Evolutionary conservation across 768 basidiomycete genomes (phyloP), one percentile per base, ranked within the genome.

Genomic region (Rhodotorula toruloides): DNA sequence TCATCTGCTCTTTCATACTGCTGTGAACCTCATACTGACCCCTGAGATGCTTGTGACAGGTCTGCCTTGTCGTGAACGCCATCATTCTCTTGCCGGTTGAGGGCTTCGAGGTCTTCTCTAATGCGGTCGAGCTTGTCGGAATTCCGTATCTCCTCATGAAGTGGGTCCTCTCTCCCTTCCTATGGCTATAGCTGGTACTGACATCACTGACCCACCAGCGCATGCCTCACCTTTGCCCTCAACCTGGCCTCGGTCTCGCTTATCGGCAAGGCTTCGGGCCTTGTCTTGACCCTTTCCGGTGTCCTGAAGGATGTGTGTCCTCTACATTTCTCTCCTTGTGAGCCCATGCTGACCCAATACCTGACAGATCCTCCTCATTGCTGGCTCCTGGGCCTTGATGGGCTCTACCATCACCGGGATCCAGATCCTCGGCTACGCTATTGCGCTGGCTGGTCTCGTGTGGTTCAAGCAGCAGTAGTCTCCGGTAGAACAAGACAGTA

Each of bases 231-330:
- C 0, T 96, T 98, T 80, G 80, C 87, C 43, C 82, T 98, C 65
- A 98, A 98, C 75, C 82, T 98, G 40, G 89, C 91, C 0, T 92
- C 93, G 6, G 93, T 98, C n/a, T 97, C 92, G 80, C 81, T 98
- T 71, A 91, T 98, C 40, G 84, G 91, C 48, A 88, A 86, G 0
- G 92, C 87, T 22, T 88, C 87, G 49, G 91, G 93, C 2, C 81
- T 98, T 54, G 85, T 97, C 21, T 81, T 97, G 68, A 97, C 93
- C 4, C 83, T 98, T 14, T 91, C 94, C 2, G 94, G 93, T 22
- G 92, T 97, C 32, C 87, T 92, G 79, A 93, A 93, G 83, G 55
- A 56, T 27, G 87, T 87, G 74, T 50, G 81, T 4, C 31, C 48
- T 42, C 47, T 16, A 54, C 31, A 58, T n/a, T 21, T 29, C 42